Percentiles rank a stretch among this genome's conserved stretches.
These are phyloP conservation scores for Coleophoma eucalyptorum DNA, from an alignment of 2,329 filamentous ascomycete genomes.

Conservation along the genomic window DNA sequence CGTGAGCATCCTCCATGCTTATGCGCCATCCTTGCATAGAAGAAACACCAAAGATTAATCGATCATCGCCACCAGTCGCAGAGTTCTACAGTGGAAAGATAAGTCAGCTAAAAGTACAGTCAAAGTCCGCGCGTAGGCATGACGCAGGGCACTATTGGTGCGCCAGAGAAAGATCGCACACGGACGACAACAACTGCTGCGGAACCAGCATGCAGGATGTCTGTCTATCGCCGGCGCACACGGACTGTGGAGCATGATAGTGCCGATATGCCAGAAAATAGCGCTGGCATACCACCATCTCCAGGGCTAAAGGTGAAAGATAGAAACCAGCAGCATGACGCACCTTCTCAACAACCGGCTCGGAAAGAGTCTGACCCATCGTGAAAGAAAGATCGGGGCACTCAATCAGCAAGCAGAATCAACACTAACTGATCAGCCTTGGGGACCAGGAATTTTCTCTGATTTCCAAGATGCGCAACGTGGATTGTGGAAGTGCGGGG, in stretches of 20 bases:
- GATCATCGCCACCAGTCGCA: conserved; percentile 85
- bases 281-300: background rate
- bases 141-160: no score
- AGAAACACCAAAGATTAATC: conserved; percentile 88
- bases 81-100: conserved; percentile 60
- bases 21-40: conserved; percentile 99
- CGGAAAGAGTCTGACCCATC: conserved; percentile 99
- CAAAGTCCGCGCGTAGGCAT: no score
- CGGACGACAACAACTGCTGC: no score
- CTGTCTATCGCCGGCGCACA: no score
- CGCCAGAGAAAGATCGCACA: no score
- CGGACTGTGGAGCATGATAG: no score
- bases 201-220: no score
- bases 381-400: conserved; percentile 16
- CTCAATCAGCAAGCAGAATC: conserved; percentile 21
- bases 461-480: conserved; percentile 13
- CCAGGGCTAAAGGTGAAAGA: background rate
- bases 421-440: conserved; percentile 3
- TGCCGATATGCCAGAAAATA: background rate
- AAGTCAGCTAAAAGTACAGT: conserved; percentile 20
- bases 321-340: conserved; percentile 26
- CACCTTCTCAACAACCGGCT: conserved; percentile 99
- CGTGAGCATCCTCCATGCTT: conserved; percentile 98
- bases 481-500: conserved; percentile 19
- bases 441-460: conserved; percentile 2